phyloP scores from a whole-genome alignment of 192 early-diverging fungal species.

The Phlyctochytrium bullatum region DNA sequence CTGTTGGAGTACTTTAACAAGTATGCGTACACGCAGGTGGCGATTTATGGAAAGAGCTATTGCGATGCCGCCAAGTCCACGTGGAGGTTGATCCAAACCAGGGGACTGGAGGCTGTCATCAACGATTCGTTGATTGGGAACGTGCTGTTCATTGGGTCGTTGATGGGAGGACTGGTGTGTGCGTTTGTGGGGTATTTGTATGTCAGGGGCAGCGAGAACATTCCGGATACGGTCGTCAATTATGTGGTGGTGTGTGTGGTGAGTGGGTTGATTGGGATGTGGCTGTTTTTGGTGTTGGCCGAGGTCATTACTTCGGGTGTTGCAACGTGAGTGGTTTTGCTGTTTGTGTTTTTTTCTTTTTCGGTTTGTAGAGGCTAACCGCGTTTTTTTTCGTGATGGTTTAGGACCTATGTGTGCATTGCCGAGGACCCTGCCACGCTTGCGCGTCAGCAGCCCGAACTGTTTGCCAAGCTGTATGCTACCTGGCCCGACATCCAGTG shows the following conservation, averaged over 20 bases:
- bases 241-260: slow-evolving; percentile 33
- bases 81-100: slow-evolving; percentile 74
- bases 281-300: slow-evolving; percentile 76
- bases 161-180: slow-evolving; percentile 57
- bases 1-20: slow-evolving; percentile 68
- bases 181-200: slow-evolving; percentile 57
- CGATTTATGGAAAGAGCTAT: slow-evolving; percentile 47
- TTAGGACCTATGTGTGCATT: slow-evolving; percentile 85
- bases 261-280: slow-evolving; percentile 75
- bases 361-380: background rate
- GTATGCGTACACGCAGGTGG: slow-evolving; percentile 90
- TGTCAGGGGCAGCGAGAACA: slow-evolving; percentile 21
- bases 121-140: slow-evolving; percentile 90
- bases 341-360: background rate
- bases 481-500: slow-evolving; percentile 3
- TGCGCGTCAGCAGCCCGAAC: background rate
- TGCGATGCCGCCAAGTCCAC: slow-evolving; percentile 66
- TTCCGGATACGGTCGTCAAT: slow-evolving; percentile 10
- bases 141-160: slow-evolving; percentile 77
- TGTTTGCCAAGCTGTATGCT: background rate
- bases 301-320: slow-evolving; percentile 83
- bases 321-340: slow-evolving; percentile 44
- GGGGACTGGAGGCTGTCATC: slow-evolving; percentile 57
- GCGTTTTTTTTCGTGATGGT: background rate
- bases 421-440: slow-evolving; percentile 46